Evolutionary conservation across 495 filamentous ascomycete species (phyloP), one percentile per base, ranked within the genome.

Genomic region (Aspergillus conjunctus): DNA sequence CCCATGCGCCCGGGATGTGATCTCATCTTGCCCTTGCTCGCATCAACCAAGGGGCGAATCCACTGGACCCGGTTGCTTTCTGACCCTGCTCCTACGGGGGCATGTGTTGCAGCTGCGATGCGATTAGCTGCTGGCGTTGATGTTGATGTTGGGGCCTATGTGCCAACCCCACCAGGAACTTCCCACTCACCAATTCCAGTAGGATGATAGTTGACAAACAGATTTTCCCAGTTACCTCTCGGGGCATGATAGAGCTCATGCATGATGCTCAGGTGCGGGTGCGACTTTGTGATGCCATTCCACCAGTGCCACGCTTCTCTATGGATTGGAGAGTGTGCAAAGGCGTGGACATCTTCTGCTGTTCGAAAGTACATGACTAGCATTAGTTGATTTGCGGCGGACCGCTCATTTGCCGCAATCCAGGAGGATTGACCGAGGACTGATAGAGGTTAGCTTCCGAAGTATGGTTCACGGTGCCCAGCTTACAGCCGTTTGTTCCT

Each of bases 231-330:
- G 1, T 58, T 26, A 2, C 72, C 70, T 18, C 57, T 62, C 4
- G 74, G 70, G n/a, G 68, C 74, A 30, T 66, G 58, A 66, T 79
- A 84, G 4, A 71, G 68, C 71, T 84, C 81, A 66, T 84, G 81
- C 51, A 68, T 76, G 63, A 83, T 80, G 12, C 65, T 59, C 15
- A 84, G 41, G 53, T 85, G 77, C 37, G 71, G 73, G 52, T 71
- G 71, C 11, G 68, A 39, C 60, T 74, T 74, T 8, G 52, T 65
- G 7, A 66, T 68, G 4, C 54, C 49, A 15, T 67, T 68, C 72
- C 74, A 83, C 77, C 76, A 83, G 14, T 75, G 68, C 81, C 81
- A 80, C 11, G 66, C 75, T 10, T 68, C 62, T n/a, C 68, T 69
- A 63, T 86, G 83, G 10, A 74, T 15, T 1, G 68, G 45, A 18